A percentile compares a stretch with the other conserved stretches of the same genome.
These are phyloP conservation scores for Blastobotrys attinorum DNA, from an alignment of 805 yeast species.

Conservation along the genomic window DNA sequence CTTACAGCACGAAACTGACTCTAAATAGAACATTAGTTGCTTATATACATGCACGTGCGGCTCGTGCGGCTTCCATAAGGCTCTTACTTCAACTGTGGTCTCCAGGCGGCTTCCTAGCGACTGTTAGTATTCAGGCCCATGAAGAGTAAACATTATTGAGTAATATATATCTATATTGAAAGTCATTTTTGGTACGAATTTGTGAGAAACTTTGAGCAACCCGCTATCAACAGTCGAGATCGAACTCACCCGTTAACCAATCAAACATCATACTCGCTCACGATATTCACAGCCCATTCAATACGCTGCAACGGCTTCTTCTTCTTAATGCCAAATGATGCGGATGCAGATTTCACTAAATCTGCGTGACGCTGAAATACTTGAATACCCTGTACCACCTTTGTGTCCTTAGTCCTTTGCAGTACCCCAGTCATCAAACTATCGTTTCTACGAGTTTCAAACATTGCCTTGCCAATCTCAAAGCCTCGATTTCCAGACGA, in stretches of 20 bases:
- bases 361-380: constrained; percentile 38
- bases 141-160: too few relatives aligned
- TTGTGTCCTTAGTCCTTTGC: constrained; percentile 50
- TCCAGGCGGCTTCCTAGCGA: too few relatives aligned
- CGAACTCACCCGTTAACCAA: constrained; percentile 16
- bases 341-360: constrained; percentile 29
- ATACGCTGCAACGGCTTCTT: constrained; percentile 52
- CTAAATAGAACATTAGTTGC: too few relatives aligned
- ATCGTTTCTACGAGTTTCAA: constrained; percentile 35
- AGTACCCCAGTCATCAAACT: constrained; percentile 41
- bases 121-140: too few relatives aligned
- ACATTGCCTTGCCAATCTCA: constrained; percentile 19
- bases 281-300: constrained; percentile 56
- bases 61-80: too few relatives aligned
- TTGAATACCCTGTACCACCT: constrained; percentile 57
- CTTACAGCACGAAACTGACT: too few relatives aligned
- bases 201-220: too few relatives aligned
- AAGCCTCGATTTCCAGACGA: constrained; percentile 5
- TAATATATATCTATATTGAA: too few relatives aligned
- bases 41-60: too few relatives aligned
- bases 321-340: constrained; percentile 40
- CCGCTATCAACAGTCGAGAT: too few relatives aligned
- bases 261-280: constrained; percentile 47
- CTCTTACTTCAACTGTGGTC: too few relatives aligned
- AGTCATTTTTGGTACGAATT: too few relatives aligned